Percentiles rank a stretch among this genome's conserved stretches.
phyloP scores from a whole-genome alignment of 129 eudicot species.

The Sambucus nigra region DNA sequence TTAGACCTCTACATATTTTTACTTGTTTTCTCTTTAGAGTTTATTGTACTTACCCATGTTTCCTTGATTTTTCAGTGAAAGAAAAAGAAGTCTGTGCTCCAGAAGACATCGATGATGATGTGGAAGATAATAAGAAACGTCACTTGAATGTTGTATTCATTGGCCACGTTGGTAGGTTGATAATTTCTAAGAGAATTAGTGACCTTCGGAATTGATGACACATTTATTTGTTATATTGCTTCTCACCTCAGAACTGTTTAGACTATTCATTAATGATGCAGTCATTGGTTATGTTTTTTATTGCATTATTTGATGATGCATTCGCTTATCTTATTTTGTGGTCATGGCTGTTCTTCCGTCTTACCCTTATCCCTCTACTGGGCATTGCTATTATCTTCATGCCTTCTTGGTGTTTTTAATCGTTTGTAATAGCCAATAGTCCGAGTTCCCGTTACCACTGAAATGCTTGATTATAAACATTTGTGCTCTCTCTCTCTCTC shows the following conservation, averaged over 20 bases:
- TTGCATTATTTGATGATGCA: background rate
- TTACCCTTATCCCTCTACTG: background rate
- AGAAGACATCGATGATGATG: slow-evolving; percentile 36
- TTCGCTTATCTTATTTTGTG: background rate
- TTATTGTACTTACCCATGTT: slow-evolving; percentile 9
- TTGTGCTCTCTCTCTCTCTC: too few relatives aligned
- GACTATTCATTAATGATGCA: background rate
- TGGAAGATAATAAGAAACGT: slow-evolving; percentile 47
- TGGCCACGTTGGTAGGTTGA: slow-evolving; percentile 73
- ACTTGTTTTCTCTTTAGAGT: background rate
- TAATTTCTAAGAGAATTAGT: background rate
- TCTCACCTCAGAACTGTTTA: background rate
- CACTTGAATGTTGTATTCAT: slow-evolving; percentile 92
- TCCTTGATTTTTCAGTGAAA: slow-evolving; percentile 23
- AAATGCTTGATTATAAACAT: too few relatives aligned
- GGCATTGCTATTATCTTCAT: background rate
- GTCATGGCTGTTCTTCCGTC: background rate
- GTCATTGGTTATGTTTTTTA: background rate
- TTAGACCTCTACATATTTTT: background rate
- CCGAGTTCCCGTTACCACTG: too few relatives aligned
- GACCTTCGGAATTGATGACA: background rate
- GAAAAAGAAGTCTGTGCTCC: slow-evolving; percentile 32
- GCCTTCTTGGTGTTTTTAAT: background rate
- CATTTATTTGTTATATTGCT: background rate
- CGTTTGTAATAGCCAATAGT: background rate